Conservation (phyloP, 495 filamentous ascomycete species). For the Saxophila tyrrhenica region DNA sequence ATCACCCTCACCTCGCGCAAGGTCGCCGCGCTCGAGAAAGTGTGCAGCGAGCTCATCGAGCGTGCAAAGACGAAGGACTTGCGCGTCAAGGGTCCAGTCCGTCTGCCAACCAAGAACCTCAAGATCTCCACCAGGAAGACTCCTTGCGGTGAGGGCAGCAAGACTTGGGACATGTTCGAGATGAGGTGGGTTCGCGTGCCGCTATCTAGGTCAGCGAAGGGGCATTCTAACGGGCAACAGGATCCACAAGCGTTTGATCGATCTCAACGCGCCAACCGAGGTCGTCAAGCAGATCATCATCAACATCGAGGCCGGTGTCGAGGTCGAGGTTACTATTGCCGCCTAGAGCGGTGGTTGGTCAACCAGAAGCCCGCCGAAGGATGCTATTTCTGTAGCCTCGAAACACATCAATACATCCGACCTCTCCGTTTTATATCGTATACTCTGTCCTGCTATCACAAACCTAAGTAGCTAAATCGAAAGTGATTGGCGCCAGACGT, state of each 20-base stretch:
- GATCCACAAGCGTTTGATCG: constrained; percentile 22
- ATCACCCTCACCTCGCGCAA: constrained; percentile 94
- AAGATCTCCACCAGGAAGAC: constrained; percentile 94
- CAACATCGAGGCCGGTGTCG: constrained; percentile 99
- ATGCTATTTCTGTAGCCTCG: neutral
- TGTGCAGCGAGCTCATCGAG: constrained; percentile 95
- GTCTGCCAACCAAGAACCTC: constrained; percentile 94
- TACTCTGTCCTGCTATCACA: neutral
- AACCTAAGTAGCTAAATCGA: too few relatives aligned
- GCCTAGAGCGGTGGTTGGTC: constrained; percentile 49
- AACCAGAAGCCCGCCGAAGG: neutral
- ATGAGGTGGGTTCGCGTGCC: constrained; percentile 76
- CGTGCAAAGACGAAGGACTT: constrained; percentile 97
- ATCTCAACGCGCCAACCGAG: constrained; percentile 80
- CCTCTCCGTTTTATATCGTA: neutral
- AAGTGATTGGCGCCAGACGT: too few relatives aligned
- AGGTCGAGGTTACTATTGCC: constrained; percentile 99
- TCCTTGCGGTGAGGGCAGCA: constrained; percentile 97
- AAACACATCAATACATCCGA: neutral
- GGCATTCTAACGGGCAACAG: neutral
- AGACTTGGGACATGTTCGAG: constrained; percentile 99
- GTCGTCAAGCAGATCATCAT: constrained; percentile 99
- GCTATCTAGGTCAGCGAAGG: neutral
- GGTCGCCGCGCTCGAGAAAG: constrained; percentile 92
- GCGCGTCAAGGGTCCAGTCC: constrained; percentile 96